Base-by-base conservation (phyloP, 805 yeast genomes). In the Candida ipomoeae region DNA sequence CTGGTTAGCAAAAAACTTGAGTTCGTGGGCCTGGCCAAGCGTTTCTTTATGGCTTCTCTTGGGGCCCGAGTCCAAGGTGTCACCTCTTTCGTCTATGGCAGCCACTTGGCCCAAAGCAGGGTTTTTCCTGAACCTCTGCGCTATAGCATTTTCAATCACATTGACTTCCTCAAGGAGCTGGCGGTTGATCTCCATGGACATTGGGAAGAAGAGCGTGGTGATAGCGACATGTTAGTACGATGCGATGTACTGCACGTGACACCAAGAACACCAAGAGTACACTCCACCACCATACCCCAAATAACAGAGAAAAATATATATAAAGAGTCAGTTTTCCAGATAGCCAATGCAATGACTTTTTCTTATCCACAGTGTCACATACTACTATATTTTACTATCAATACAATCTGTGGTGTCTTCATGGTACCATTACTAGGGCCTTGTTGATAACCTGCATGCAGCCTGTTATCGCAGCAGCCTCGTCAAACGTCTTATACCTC, bases 11-110 rank as follows among this genome's bases (percentile, higher is more conserved):
- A 90, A 79, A 39, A 63, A 55, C 17, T 70, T 69, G 7, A 87
- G 73, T 62, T 90, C 96, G 64, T 84, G 88, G 58, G 84, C 83
- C 57, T 85, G 91, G 18, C 80, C 52, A 0, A 81, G 55, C 0
- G 82, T 70, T 50, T 84, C 84, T 53, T 79, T 74, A 15, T 65
- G 67, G 0, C 83, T 69, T 54, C 81, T 67, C 48, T 74, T 72
- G 3, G 55, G 48, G 68, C 68, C 38, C 52, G 51, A 15, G 15
- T 49, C 52, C 40, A 54, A 38, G 26, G 55, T 36, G 44, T 51
- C 40, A 50, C 57, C 59, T 14, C 41, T 31, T 14, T 31, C 48
- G 8, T 33, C 36, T 4, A 57, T 38, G 5, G 34, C 11, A 6
- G 61, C 50, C 5, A 46, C 53, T 1, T 62, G 75, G 37, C 79